Evolutionary conservation across 75 land plant species (phyloP).

Genomic region (Ceratopteris richardii): DNA sequence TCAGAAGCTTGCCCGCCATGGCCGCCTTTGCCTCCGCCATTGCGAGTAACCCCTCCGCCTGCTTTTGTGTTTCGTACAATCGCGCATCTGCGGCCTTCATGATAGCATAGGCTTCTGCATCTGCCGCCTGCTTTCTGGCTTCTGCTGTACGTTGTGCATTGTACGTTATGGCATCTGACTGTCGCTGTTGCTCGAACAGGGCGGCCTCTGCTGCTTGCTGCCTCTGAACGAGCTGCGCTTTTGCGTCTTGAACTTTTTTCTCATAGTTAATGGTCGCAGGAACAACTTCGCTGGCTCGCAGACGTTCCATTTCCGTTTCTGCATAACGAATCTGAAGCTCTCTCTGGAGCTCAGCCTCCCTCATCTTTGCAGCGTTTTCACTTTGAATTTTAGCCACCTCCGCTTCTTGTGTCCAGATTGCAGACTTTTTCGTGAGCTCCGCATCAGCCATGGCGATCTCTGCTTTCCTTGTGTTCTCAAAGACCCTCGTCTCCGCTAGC

Average conservation of each 20-base stretch:
- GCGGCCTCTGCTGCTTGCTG: constrained; percentile 36
- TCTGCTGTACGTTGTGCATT: constrained; percentile 14
- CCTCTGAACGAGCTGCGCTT: constrained; percentile 23
- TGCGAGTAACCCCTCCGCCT: constrained; percentile 21
- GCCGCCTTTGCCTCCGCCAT: constrained; percentile 26
- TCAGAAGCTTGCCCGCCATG: constrained; percentile 7
- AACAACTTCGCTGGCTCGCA: neutral
- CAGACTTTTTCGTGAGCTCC: constrained; percentile 2
- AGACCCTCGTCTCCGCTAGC: constrained; percentile 12
- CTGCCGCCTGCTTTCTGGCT: constrained; percentile 7
- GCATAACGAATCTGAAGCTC: constrained; percentile 9
- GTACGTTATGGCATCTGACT: constrained; percentile 24
- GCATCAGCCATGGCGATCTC: constrained; percentile 12
- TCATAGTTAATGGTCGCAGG: constrained; percentile 1
- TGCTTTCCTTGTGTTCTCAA: constrained; percentile 7
- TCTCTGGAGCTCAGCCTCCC: constrained; percentile 13
- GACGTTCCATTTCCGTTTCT: constrained; percentile 4
- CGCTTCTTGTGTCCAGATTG: neutral
- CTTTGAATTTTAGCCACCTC: constrained; percentile 9
- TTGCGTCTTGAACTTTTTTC: constrained; percentile 9
- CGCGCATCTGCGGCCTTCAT: constrained; percentile 24
- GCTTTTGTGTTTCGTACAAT: constrained; percentile 22
- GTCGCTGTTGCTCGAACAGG: constrained; percentile 23
- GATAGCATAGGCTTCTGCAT: constrained; percentile 10
- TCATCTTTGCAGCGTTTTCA: neutral